Percentiles rank a stretch among this genome's conserved stretches.
Conservation (phyloP, 2,329 filamentous ascomycete genomes). For the Aschersonia sp. region DNA sequence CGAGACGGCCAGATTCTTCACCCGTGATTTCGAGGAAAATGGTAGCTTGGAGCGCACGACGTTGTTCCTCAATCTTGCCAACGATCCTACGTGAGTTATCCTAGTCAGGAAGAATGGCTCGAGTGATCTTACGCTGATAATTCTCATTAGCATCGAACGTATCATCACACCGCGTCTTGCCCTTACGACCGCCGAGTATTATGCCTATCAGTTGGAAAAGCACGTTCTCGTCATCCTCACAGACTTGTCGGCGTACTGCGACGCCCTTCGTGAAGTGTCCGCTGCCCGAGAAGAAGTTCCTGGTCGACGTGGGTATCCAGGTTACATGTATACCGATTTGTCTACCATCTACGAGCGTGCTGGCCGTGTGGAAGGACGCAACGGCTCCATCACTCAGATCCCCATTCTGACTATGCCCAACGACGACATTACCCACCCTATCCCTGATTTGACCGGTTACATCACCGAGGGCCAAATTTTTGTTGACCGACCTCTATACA, state of each 20-base stretch:
- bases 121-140: neutral
- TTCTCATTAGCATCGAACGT: constrained; percentile 71
- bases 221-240: constrained; percentile 98
- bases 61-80: constrained; percentile 96
- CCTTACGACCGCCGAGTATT: constrained; percentile 97
- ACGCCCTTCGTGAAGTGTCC: constrained; percentile 96
- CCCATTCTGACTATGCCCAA: constrained; percentile 99
- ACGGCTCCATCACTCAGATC: constrained; percentile 98
- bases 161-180: constrained; percentile 98
- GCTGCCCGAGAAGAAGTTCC: constrained; percentile 97
- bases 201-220: constrained; percentile 99
- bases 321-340: constrained; percentile 99
- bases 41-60: constrained; percentile 95
- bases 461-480: constrained; percentile 99
- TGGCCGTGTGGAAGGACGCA: constrained; percentile 90
- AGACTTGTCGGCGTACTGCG: constrained; percentile 94
- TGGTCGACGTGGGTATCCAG: constrained; percentile 96
- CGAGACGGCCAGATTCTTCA: constrained; percentile 98
- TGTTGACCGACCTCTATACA: constrained; percentile 82
- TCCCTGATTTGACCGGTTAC: constrained; percentile 96
- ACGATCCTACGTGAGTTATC: constrained; percentile 81
- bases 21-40: constrained; percentile 96
- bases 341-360: constrained; percentile 99
- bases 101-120: neutral
- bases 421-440: constrained; percentile 98